phyloP scores from a whole-genome alignment of 768 basidiomycete species.

The Xerocomellus amylosporus region DNA sequence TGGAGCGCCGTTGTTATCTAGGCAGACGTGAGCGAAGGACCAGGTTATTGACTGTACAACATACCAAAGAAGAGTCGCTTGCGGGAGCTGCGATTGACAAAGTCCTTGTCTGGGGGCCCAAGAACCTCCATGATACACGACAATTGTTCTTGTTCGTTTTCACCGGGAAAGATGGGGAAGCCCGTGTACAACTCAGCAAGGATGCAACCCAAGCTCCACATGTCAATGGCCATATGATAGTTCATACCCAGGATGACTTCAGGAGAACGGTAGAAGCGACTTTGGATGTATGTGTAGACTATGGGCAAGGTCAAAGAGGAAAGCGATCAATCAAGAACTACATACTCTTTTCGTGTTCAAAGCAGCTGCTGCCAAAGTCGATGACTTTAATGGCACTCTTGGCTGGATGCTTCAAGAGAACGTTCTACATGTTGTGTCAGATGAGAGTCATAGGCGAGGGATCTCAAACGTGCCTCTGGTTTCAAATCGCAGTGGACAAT shows the following conservation, averaged over 20 bases:
- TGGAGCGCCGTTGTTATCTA: slow-evolving; percentile 92
- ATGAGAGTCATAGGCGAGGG: background rate
- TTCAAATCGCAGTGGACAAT: slow-evolving; percentile 99
- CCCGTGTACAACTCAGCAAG: slow-evolving; percentile 96
- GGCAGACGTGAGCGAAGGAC: slow-evolving; percentile 4
- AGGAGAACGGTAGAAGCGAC: slow-evolving; percentile 99
- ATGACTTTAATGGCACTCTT: slow-evolving; percentile 98
- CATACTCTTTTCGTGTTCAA: slow-evolving; percentile 97
- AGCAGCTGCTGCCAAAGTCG: slow-evolving; percentile 97
- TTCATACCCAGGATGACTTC: slow-evolving; percentile 99
- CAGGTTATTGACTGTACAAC: slow-evolving; percentile 18
- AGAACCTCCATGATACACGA: slow-evolving; percentile 99
- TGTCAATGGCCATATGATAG: slow-evolving; percentile 99
- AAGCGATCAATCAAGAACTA: slow-evolving; percentile 3
- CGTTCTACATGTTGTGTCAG: slow-evolving; percentile 59
- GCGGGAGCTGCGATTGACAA: slow-evolving; percentile 89
- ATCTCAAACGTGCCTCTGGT: slow-evolving; percentile 70
- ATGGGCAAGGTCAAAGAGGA: slow-evolving; percentile 9
- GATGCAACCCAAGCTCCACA: slow-evolving; percentile 99
- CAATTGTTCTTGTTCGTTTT: slow-evolving; percentile 97
- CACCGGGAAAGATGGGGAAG: slow-evolving; percentile 97
- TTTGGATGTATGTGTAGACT: slow-evolving; percentile 99
- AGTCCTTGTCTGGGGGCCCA: slow-evolving; percentile 92
- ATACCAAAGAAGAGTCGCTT: slow-evolving; percentile 95
- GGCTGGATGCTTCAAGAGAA: slow-evolving; percentile 88